Conservation (phyloP, 495 filamentous ascomycete genomes). For the Bryoglossum gracile region DNA sequence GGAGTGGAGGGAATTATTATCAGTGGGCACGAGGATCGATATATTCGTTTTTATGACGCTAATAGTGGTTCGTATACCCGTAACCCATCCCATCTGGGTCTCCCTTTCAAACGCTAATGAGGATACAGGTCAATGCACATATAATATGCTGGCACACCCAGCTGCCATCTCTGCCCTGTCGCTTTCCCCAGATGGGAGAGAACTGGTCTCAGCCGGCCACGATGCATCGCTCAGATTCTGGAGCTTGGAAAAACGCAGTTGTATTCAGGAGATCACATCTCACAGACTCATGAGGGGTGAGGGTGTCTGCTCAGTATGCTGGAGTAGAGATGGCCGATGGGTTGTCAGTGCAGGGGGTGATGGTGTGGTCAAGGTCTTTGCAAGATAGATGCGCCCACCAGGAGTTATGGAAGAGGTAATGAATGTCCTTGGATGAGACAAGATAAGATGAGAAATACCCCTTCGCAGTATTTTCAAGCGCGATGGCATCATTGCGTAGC, state of each 20-base stretch:
- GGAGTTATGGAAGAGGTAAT: background rate
- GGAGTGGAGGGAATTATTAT: constrained; percentile 90
- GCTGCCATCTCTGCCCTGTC: constrained; percentile 85
- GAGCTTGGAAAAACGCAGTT: constrained; percentile 90
- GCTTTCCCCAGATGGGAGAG: constrained; percentile 82
- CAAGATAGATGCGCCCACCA: constrained; percentile 22
- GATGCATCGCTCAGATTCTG: constrained; percentile 94
- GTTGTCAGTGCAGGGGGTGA: constrained; percentile 95
- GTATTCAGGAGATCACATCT: constrained; percentile 87
- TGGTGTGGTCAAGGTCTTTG: constrained; percentile 94
- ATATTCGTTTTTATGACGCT: constrained; percentile 94
- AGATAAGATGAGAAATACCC: constrained; percentile 13
- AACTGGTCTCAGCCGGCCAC: constrained; percentile 93
- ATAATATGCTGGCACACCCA: constrained; percentile 95
- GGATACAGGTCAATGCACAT: constrained; percentile 87
- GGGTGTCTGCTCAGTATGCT: constrained; percentile 85
- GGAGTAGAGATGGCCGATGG: constrained; percentile 90
- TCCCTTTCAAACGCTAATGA: background rate
- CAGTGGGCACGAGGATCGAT: constrained; percentile 90
- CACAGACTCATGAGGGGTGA: constrained; percentile 91
- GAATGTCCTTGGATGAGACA: background rate
- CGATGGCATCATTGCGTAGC: background rate
- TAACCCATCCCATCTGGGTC: background rate
- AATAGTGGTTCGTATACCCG: constrained; percentile 78
- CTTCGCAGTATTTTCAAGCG: constrained; percentile 2